Evolutionary conservation across 176 grass and related monocot genomes (phyloP).

Genomic region (Phragmites australis): DNA sequence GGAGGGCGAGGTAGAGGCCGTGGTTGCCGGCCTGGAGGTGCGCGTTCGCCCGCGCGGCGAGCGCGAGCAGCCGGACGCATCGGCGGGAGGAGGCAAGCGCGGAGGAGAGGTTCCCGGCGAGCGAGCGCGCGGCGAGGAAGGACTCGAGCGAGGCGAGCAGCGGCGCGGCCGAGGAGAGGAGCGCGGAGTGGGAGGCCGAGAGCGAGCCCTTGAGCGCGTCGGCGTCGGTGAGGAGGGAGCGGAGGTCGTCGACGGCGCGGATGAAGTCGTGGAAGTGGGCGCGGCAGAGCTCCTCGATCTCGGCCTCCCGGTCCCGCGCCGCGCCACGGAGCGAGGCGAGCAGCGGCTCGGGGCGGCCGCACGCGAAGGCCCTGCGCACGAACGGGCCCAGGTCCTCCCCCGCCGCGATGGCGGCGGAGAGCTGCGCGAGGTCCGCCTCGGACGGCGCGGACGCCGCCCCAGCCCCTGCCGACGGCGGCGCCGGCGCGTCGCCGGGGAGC

Average conservation of each 20-base stretch:
- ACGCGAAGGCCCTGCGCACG: slow-evolving; percentile 67
- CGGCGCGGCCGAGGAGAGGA: slow-evolving; percentile 73
- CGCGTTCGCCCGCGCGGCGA: slow-evolving; percentile 77
- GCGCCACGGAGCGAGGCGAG: slow-evolving; percentile 56
- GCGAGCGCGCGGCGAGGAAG: slow-evolving; percentile 71
- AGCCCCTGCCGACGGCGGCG: slow-evolving; percentile 3
- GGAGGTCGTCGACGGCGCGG: slow-evolving; percentile 88
- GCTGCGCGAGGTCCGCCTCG: slow-evolving; percentile 58
- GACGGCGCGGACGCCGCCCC: slow-evolving; percentile 27
- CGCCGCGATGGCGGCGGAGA: slow-evolving; percentile 68
- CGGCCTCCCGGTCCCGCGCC: slow-evolving; percentile 57
- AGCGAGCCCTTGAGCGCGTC: slow-evolving; percentile 85
- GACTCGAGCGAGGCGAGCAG: slow-evolving; percentile 81
- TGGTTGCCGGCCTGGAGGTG: slow-evolving; percentile 62
- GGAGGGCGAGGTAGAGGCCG: slow-evolving; percentile 80
- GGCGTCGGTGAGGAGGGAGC: slow-evolving; percentile 90
- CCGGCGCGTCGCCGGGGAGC: slow-evolving; percentile 40
- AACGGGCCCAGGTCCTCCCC: slow-evolving; percentile 85
- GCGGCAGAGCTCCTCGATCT: slow-evolving; percentile 90
- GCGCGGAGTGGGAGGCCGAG: slow-evolving; percentile 62
- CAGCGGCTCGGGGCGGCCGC: slow-evolving; percentile 64
- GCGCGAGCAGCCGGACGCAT: slow-evolving; percentile 71
- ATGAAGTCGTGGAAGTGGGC: slow-evolving; percentile 98
- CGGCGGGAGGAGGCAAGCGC: slow-evolving; percentile 63
- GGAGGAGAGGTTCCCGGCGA: slow-evolving; percentile 68